A percentile compares a stretch with the other conserved stretches of the same genome.
phyloP scores from a whole-genome alignment of 176 grass and related monocot species.

The Poa annua region DNA sequence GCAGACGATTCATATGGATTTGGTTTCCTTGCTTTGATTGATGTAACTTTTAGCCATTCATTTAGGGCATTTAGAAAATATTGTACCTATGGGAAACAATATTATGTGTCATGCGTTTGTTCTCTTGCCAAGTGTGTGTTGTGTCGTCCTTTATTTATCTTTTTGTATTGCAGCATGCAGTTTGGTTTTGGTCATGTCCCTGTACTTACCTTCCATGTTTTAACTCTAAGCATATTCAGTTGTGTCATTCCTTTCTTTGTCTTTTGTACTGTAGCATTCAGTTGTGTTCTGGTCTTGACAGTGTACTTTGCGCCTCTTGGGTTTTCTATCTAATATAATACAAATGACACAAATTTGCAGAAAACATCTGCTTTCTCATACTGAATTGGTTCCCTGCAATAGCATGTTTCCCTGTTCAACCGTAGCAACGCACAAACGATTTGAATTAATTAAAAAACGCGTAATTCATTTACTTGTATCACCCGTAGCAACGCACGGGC shows the following conservation, averaged over 20 bases:
- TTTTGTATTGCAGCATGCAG: constrained; percentile 1
- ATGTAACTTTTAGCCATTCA: not conserved
- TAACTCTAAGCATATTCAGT: not conserved
- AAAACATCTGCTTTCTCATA: too few relatives aligned
- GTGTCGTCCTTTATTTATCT: not conserved
- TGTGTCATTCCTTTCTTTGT: not conserved
- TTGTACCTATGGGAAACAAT: not conserved
- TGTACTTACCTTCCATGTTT: not conserved
- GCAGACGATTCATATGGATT: too few relatives aligned
- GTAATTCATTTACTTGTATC: too few relatives aligned
- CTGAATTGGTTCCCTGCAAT: too few relatives aligned
- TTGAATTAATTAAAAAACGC: too few relatives aligned
- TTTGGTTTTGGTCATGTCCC: not conserved
- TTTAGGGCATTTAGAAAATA: not conserved
- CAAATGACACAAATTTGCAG: too few relatives aligned
- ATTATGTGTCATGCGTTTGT: constrained; percentile 9
- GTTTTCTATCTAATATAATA: too few relatives aligned
- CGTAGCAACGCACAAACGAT: too few relatives aligned
- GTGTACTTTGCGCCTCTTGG: not conserved
- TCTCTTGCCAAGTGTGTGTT: not conserved
- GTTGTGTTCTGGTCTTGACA: not conserved
- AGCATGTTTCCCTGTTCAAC: too few relatives aligned
- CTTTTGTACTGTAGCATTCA: not conserved
- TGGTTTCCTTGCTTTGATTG: not conserved
- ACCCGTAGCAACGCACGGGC: too few relatives aligned